A percentile compares a stretch with the other conserved stretches of the same genome.
Conservation (phyloP, 2,329 filamentous ascomycete genomes). For the Alternaria novae-zelandiae region DNA sequence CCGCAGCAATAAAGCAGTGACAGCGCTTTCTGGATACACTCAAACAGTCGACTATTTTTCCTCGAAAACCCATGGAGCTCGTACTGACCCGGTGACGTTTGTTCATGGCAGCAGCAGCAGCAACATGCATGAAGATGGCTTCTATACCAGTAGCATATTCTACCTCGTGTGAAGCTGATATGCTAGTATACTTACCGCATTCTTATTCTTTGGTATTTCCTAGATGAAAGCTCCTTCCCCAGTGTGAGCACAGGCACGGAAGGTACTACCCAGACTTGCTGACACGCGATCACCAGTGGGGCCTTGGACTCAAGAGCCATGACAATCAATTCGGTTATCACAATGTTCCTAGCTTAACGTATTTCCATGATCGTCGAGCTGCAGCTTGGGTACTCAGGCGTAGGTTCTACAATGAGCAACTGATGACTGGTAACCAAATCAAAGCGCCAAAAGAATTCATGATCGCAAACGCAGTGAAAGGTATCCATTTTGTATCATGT, state of each 20-base stretch:
- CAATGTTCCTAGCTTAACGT: not conserved
- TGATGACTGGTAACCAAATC: not conserved
- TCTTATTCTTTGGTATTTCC: not conserved
- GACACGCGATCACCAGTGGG: not conserved
- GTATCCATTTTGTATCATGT: not conserved
- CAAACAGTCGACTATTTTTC: not conserved
- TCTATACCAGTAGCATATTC: not conserved
- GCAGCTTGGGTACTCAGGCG: not conserved
- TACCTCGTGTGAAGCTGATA: not conserved
- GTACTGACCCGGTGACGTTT: not conserved
- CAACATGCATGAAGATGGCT: not conserved
- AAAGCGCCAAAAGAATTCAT: not conserved
- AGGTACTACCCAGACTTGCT: not conserved
- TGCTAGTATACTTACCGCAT: not conserved
- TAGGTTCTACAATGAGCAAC: not conserved
- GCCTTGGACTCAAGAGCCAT: not conserved
- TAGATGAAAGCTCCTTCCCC: not conserved
- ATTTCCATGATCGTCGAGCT: not conserved
- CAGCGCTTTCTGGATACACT: not conserved
- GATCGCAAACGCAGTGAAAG: not conserved
- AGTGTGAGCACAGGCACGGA: not conserved
- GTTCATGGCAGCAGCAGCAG: not conserved
- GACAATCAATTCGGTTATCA: not conserved
- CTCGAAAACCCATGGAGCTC: not conserved
- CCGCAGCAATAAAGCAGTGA: not conserved